Percentiles rank a stretch among this genome's conserved stretches.
Conservation (phyloP, 2,329 filamentous ascomycete species). For the Dothideomycetes sp. region DNA sequence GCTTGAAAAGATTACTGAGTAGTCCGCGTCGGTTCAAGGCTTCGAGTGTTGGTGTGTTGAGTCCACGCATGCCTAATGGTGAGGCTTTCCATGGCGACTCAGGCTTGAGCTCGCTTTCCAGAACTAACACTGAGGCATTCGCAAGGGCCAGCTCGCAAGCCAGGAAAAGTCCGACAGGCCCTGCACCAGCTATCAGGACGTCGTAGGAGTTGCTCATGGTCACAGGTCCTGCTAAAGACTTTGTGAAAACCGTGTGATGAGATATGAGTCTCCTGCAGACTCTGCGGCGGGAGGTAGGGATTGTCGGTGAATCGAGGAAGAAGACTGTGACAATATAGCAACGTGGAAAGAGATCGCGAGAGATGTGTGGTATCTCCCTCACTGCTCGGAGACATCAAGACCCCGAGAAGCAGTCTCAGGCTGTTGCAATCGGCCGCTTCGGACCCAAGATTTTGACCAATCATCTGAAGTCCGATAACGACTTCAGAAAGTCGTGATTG, state of each 20-base stretch:
- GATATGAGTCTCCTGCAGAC: too few species aligned
- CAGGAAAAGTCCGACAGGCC: slow-evolving; percentile 26
- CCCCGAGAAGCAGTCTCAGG: too few species aligned
- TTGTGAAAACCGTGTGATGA: too few species aligned
- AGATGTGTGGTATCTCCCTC: too few species aligned
- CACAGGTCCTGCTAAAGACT: too few species aligned
- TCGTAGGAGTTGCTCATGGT: slow-evolving; percentile 10
- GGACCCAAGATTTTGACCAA: background rate
- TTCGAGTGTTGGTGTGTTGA: slow-evolving; percentile 24
- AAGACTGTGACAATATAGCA: too few species aligned
- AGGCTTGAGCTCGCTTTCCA: slow-evolving; percentile 26
- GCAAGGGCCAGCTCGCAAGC: slow-evolving; percentile 26
- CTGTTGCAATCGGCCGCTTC: background rate
- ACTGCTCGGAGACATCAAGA: too few species aligned
- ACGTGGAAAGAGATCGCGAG: too few species aligned
- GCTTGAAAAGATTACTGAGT: slow-evolving; percentile 18
- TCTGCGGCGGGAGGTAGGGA: too few species aligned
- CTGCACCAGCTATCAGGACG: slow-evolving; percentile 26
- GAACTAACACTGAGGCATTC: slow-evolving; percentile 24
- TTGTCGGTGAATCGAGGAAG: too few species aligned
- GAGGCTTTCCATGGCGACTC: too few species aligned
- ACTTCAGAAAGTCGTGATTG: background rate
- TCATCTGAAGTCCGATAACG: background rate
- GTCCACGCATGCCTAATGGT: too few species aligned
- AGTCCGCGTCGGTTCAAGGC: slow-evolving; percentile 29